Conservation (phyloP, 352 stramenopile species). For the Globisporangium takayamanum region DNA sequence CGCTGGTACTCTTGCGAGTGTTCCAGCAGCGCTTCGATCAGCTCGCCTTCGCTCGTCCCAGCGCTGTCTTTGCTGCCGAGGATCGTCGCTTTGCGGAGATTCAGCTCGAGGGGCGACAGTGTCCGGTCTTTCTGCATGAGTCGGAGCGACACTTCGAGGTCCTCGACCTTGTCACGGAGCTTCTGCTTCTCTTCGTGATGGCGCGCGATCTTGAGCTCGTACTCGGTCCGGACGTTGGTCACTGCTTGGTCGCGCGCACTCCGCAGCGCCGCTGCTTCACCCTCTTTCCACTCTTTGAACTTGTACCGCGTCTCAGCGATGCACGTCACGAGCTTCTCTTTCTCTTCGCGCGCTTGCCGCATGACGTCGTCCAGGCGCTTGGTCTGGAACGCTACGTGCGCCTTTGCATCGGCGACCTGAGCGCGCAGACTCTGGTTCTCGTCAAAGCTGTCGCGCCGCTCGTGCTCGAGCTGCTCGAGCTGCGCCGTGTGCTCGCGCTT, state of each 20-base stretch:
- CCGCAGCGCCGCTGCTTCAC: slow-evolving; percentile 29
- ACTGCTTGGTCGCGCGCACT: slow-evolving; percentile 40
- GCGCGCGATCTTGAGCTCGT: slow-evolving; percentile 54
- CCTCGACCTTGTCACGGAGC: slow-evolving; percentile 63
- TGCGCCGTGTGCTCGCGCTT: slow-evolving; percentile 39
- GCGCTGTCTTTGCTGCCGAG: slow-evolving; percentile 37
- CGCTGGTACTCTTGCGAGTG: slow-evolving; percentile 53
- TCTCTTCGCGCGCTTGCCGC: slow-evolving; percentile 47
- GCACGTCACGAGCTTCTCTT: slow-evolving; percentile 39
- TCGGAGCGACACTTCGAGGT: slow-evolving; percentile 59
- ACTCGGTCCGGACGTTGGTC: slow-evolving; percentile 47
- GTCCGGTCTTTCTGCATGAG: slow-evolving; percentile 57
- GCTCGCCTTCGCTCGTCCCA: slow-evolving; percentile 36
- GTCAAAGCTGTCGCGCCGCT: slow-evolving; percentile 22
- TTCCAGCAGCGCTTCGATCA: slow-evolving; percentile 50
- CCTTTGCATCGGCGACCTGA: slow-evolving; percentile 32
- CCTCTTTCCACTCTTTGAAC: slow-evolving; percentile 66
- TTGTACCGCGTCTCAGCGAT: slow-evolving; percentile 48
- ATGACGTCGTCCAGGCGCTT: slow-evolving; percentile 44
- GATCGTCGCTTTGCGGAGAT: slow-evolving; percentile 53
- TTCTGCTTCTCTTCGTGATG: slow-evolving; percentile 75
- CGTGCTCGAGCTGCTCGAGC: slow-evolving; percentile 27
- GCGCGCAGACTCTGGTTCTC: slow-evolving; percentile 42
- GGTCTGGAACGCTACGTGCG: slow-evolving; percentile 33
- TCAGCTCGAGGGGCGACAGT: slow-evolving; percentile 57